These are phyloP conservation scores for Pseudopithomyces chartarum DNA, from an alignment of 2,329 filamentous ascomycete species.

Conservation along the genomic window DNA sequence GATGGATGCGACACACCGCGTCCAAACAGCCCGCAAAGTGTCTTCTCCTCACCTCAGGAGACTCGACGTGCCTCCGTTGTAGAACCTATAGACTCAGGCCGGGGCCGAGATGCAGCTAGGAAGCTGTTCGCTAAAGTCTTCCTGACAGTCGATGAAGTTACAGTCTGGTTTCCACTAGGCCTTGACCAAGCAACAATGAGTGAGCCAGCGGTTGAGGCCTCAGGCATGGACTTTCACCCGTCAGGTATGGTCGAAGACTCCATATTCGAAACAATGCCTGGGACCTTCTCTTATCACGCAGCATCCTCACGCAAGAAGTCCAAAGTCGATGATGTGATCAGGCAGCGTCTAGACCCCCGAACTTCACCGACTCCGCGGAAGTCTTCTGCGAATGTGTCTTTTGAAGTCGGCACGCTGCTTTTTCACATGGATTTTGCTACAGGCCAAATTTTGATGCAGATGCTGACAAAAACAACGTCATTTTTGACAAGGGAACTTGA, in stretches of 20 bases:
- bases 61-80: background rate
- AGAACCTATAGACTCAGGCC: background rate
- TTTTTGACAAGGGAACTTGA: conserved; percentile 20
- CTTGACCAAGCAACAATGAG: conserved; percentile 20
- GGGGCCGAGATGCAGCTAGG: background rate
- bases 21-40: conserved; percentile 38
- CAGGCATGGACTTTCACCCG: conserved; percentile 28
- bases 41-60: conserved; percentile 19
- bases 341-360: conserved; percentile 20
- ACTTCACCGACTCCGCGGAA: conserved; percentile 9
- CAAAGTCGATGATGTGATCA: conserved; percentile 27
- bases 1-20: conserved; percentile 48
- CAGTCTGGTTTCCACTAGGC: conserved; percentile 44
- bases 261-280: conserved; percentile 50
- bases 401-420: conserved; percentile 42
- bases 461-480: conserved; percentile 31
- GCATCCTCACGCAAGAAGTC: conserved; percentile 37
- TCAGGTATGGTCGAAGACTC: conserved; percentile 42
- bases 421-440: conserved; percentile 43
- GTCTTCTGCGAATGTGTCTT: conserved; percentile 22
- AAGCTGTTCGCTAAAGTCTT: conserved; percentile 38
- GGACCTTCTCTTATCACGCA: conserved; percentile 55
- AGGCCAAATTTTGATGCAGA: conserved; percentile 38
- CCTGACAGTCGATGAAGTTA: conserved; percentile 44
- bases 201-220: conserved; percentile 18